Conservation (phyloP, 805 yeast species). For the Wickerhamiella azymoides region DNA sequence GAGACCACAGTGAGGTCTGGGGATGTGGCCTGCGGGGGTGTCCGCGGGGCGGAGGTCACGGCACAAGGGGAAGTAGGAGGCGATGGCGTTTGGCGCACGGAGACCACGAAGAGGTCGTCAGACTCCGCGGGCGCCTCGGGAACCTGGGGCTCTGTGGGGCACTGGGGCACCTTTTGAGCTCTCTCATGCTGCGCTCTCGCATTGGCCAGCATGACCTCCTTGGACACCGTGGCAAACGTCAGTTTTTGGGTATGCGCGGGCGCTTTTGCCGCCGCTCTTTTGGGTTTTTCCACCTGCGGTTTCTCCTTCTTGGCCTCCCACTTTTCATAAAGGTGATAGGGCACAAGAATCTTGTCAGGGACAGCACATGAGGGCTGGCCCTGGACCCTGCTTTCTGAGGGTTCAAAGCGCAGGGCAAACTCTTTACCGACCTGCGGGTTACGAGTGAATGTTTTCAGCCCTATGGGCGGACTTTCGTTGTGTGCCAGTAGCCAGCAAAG, state of each 20-base stretch:
- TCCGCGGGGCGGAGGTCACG: no score
- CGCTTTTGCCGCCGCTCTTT: neutral
- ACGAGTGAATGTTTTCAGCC: neutral
- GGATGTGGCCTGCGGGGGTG: neutral
- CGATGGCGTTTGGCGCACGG: no score
- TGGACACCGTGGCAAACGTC: neutral
- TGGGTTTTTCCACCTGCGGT: neutral
- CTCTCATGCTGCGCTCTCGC: neutral
- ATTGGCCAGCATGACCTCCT: neutral
- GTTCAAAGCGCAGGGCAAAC: neutral
- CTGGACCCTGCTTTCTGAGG: neutral
- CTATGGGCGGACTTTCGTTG: neutral
- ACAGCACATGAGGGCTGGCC: neutral
- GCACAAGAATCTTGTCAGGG: neutral
- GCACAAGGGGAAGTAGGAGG: no score
- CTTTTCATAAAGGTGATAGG: neutral
- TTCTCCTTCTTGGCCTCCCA: neutral
- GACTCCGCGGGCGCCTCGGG: no score
- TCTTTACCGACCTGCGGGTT: neutral
- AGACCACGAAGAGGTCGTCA: no score
- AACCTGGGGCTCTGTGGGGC: no score
- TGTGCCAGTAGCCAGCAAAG: neutral
- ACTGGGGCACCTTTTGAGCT: neutral
- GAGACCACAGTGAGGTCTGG: no score
- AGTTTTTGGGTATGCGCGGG: neutral